phyloP scores from a whole-genome alignment of 306 rosid species.

The Senna tora region DNA sequence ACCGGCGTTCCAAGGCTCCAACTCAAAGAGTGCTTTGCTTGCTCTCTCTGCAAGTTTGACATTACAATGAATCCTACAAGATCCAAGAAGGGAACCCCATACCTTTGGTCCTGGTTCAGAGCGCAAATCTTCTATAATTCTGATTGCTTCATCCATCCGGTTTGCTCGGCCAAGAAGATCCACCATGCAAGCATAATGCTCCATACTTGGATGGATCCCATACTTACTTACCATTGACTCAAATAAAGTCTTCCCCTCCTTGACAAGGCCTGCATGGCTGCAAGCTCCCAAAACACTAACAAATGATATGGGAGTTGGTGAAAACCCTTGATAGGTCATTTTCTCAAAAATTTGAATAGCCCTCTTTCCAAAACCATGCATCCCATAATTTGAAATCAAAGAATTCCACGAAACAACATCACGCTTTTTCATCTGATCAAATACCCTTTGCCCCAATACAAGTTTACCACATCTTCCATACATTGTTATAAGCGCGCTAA shows the following conservation, averaged over 20 bases:
- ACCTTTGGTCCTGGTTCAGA: constrained; percentile 80
- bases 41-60: constrained; percentile 89
- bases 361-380: constrained; percentile 78
- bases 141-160: constrained; percentile 77
- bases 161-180: constrained; percentile 97
- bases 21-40: constrained; percentile 64
- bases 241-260: constrained; percentile 71
- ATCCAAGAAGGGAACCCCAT: constrained; percentile 93
- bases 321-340: constrained; percentile 66
- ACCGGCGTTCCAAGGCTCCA: constrained; percentile 88
- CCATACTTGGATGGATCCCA: constrained; percentile 65
- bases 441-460: constrained; percentile 59
- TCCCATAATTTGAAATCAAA: constrained; percentile 81
- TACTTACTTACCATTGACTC: constrained; percentile 65
- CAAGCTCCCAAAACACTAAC: constrained; percentile 86
- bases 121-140: constrained; percentile 71
- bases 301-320: constrained; percentile 74
- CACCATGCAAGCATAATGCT: constrained; percentile 93
- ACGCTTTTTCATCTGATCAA: constrained; percentile 59
- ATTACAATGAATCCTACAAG: constrained; percentile 82
- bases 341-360: constrained; percentile 70
- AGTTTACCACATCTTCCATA: constrained; percentile 90
- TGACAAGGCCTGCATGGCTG: constrained; percentile 85
- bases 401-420: constrained; percentile 88
- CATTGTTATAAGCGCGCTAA: constrained; percentile 77